These are phyloP conservation scores for Casuarina equisetifolia DNA, from an alignment of 306 rosid genomes.

Conservation along the genomic window DNA sequence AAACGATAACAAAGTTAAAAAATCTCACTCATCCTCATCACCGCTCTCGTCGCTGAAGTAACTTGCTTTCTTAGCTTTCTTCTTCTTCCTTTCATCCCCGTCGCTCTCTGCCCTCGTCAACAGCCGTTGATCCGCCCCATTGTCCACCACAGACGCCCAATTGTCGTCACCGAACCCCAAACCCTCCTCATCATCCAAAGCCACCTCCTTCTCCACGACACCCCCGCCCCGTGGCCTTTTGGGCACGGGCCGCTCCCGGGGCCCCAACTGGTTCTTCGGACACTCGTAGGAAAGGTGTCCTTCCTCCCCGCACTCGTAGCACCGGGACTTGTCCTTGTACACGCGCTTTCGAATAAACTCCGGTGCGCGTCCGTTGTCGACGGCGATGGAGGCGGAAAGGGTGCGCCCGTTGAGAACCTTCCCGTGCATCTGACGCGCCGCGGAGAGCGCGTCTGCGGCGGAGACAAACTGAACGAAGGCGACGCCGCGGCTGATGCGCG, in stretches of 20 bases:
- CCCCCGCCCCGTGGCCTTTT: slow-evolving; percentile 34
- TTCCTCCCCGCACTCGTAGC: slow-evolving; percentile 77
- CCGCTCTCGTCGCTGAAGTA: slow-evolving; percentile 90
- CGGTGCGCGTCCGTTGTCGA: slow-evolving; percentile 80
- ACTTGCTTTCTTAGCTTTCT: slow-evolving; percentile 58
- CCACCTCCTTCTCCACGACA: slow-evolving; percentile 31
- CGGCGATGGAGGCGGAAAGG: slow-evolving; percentile 65
- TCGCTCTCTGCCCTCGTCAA: slow-evolving; percentile 43
- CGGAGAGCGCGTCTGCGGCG: slow-evolving; percentile 52
- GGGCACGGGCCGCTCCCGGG: slow-evolving; percentile 57
- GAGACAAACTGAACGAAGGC: slow-evolving; percentile 85
- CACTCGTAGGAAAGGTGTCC: slow-evolving; percentile 89
- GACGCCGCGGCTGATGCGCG: slow-evolving; percentile 80
- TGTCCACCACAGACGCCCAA: slow-evolving; percentile 87
- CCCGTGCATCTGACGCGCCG: slow-evolving; percentile 50
- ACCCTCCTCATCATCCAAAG: neutral
- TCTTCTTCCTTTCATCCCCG: slow-evolving; percentile 43
- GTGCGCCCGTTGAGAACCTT: slow-evolving; percentile 74
- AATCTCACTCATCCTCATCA: slow-evolving; percentile 48
- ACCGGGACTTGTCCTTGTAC: slow-evolving; percentile 66
- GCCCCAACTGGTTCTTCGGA: slow-evolving; percentile 72
- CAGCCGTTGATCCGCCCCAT: slow-evolving; percentile 46
- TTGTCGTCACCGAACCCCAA: slow-evolving; percentile 65
- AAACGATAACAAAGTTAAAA: neutral
- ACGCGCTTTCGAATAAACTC: slow-evolving; percentile 72